These are phyloP conservation scores for Mallotus repandus DNA, from an alignment of 441 rosid genomes.

Conservation along the genomic window DNA sequence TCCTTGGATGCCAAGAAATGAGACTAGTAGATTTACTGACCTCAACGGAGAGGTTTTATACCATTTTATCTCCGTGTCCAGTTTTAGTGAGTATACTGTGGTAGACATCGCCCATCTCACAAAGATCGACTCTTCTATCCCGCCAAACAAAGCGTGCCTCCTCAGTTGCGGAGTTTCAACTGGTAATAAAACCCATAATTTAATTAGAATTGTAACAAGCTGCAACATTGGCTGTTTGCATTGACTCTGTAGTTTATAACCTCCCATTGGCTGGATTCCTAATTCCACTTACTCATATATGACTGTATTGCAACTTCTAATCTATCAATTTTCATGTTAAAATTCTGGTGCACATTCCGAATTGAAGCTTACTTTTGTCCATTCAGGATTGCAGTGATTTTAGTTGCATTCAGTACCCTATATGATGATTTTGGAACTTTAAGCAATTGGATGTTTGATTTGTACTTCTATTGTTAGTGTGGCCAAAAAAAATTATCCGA, in stretches of 20 bases:
- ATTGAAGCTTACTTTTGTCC: neutral
- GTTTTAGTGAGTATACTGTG: slow-evolving; percentile 78
- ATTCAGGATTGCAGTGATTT: neutral
- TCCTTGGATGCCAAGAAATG: slow-evolving; percentile 84
- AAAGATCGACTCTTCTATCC: slow-evolving; percentile 59
- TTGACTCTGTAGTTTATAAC: neutral
- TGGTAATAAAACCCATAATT: slow-evolving; percentile 36
- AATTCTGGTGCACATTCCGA: neutral
- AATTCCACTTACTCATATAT: neutral
- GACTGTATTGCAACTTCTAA: neutral
- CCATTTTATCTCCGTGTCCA: slow-evolving; percentile 72
- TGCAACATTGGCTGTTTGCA: neutral
- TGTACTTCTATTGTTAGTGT: no score
- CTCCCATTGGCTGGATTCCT: neutral
- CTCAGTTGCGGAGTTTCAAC: slow-evolving; percentile 86
- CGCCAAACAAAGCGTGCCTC: slow-evolving; percentile 77
- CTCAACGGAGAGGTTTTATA: slow-evolving; percentile 58
- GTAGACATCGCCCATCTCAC: slow-evolving; percentile 61
- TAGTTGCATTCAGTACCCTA: neutral
- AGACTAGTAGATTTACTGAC: slow-evolving; percentile 71
- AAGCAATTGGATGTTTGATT: neutral
- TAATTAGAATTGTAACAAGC: neutral
- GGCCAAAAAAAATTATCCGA: no score
- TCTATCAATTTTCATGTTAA: neutral
- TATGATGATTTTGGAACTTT: neutral